These are phyloP conservation scores for Pisolithus albus DNA, from an alignment of 768 basidiomycete species.

Conservation along the genomic window DNA sequence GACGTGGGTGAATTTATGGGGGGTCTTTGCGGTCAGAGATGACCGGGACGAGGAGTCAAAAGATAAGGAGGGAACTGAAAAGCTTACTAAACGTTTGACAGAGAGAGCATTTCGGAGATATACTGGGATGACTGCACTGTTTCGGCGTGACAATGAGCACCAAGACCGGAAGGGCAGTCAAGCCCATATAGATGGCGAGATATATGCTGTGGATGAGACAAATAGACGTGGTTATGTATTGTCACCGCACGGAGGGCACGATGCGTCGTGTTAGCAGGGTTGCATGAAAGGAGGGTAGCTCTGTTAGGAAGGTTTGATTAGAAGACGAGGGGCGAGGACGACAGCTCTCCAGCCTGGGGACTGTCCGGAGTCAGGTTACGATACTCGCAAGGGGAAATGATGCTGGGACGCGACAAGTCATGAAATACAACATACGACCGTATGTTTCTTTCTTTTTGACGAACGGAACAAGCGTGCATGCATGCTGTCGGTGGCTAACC, in stretches of 20 bases:
- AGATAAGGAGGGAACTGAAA: neutral
- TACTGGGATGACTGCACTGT: neutral
- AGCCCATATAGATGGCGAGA: neutral
- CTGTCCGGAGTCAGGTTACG: too few species aligned
- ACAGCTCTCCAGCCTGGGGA: too few species aligned
- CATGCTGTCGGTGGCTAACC: neutral
- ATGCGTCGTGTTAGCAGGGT: neutral
- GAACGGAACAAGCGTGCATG: neutral
- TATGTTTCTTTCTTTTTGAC: neutral
- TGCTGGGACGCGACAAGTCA: too few species aligned
- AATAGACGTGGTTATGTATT: neutral
- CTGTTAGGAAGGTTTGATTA: neutral
- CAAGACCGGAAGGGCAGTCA: neutral
- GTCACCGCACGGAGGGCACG: neutral
- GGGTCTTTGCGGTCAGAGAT: conserved; percentile 1
- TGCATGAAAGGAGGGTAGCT: neutral
- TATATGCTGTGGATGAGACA: neutral
- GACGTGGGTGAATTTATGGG: conserved; percentile 1
- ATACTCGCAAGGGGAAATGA: too few species aligned
- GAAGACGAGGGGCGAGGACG: neutral
- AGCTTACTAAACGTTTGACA: neutral
- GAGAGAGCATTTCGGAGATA: neutral
- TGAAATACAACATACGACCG: neutral
- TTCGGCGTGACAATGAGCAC: neutral
- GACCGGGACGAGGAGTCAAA: neutral